phyloP scores from a whole-genome alignment of 495 filamentous ascomycete species.

The Podospora pseudocomata region DNA sequence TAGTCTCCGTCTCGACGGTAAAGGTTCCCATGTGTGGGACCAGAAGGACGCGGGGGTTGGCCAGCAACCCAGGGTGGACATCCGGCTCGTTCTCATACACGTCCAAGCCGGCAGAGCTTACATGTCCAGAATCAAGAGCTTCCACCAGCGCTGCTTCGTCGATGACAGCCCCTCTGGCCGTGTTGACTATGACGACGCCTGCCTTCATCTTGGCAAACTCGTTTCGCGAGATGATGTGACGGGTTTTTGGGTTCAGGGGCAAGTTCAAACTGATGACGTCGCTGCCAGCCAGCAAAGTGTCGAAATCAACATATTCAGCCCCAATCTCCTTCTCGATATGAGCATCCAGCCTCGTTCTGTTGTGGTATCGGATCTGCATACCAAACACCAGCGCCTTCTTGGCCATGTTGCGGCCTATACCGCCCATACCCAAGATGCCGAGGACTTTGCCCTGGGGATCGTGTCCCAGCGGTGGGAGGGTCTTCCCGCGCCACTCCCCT shows the following conservation, averaged over 20 bases:
- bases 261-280: slow-evolving; percentile 77
- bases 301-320: slow-evolving; percentile 65
- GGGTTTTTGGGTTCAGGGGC: slow-evolving; percentile 65
- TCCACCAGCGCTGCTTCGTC: slow-evolving; percentile 69
- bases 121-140: slow-evolving; percentile 65
- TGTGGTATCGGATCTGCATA: slow-evolving; percentile 68
- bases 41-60: slow-evolving; percentile 66
- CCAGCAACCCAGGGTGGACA: slow-evolving; percentile 66
- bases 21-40: slow-evolving; percentile 78
- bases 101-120: slow-evolving; percentile 65
- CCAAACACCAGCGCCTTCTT: slow-evolving; percentile 55
- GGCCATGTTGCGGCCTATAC: slow-evolving; percentile 63
- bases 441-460: slow-evolving; percentile 71
- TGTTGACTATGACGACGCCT: slow-evolving; percentile 69
- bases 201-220: slow-evolving; percentile 69
- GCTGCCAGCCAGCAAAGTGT: slow-evolving; percentile 59
- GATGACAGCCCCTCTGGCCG: slow-evolving; percentile 65
- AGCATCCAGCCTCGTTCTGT: slow-evolving; percentile 47
- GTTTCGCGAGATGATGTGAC: slow-evolving; percentile 59
- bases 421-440: slow-evolving; percentile 85
- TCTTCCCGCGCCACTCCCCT: slow-evolving; percentile 57
- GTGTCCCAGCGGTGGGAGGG: slow-evolving; percentile 47
- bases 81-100: slow-evolving; percentile 78
- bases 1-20: slow-evolving; percentile 58
- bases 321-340: slow-evolving; percentile 54